Evolutionary conservation across 352 stramenopile species (phyloP).

Genomic region (Thalassiosira mediterranea): DNA sequence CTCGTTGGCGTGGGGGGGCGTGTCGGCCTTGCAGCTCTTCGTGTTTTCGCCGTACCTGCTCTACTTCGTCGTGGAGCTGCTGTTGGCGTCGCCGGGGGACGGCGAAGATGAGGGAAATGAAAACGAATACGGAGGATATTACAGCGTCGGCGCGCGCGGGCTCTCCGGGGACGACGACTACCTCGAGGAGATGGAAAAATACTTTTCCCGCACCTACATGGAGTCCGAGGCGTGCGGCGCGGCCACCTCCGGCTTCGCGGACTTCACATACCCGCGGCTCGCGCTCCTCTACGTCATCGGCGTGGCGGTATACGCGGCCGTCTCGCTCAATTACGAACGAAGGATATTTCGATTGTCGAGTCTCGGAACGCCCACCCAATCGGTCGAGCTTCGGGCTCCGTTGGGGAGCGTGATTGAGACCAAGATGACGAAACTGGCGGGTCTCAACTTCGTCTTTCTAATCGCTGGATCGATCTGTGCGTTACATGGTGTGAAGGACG

Average conservation of each 20-base stretch:
- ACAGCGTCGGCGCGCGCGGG: neutral
- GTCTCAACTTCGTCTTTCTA: constrained; percentile 59
- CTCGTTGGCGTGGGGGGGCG: constrained; percentile 53
- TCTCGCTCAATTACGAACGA: constrained; percentile 36
- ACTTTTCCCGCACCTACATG: constrained; percentile 19
- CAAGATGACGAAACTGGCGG: constrained; percentile 63
- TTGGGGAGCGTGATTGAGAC: constrained; percentile 36
- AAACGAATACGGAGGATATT: neutral
- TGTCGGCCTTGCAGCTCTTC: constrained; percentile 50
- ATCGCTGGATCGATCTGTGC: no score
- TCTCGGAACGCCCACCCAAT: constrained; percentile 38
- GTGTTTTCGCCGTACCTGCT: constrained; percentile 54
- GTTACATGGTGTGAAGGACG: no score
- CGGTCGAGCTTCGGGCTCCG: constrained; percentile 16
- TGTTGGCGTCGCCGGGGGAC: constrained; percentile 11
- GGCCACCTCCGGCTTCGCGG: constrained; percentile 21
- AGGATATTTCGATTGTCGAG: constrained; percentile 41
- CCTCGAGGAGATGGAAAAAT: constrained; percentile 6
- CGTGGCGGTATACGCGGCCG: constrained; percentile 17
- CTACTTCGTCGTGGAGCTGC: constrained; percentile 35
- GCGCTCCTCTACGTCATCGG: constrained; percentile 37
- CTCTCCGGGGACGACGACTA: constrained; percentile 27
- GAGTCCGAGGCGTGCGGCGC: constrained; percentile 25
- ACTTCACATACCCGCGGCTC: constrained; percentile 47
- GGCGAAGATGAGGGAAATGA: constrained; percentile 5